These are phyloP conservation scores for Orbilia oligospora DNA, from an alignment of 2,329 filamentous ascomycete species.

Conservation along the genomic window DNA sequence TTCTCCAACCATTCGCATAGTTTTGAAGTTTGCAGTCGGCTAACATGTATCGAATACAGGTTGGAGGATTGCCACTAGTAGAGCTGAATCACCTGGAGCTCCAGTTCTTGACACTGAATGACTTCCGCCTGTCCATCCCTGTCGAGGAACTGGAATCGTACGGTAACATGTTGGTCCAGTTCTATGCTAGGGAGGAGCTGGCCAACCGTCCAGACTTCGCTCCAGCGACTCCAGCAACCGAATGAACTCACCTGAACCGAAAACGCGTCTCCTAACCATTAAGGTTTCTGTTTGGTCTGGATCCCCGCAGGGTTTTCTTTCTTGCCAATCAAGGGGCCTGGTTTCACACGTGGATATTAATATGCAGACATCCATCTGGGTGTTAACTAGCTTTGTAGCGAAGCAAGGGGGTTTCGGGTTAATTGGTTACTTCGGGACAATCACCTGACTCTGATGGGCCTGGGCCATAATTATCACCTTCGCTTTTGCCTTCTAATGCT, in stretches of 20 bases:
- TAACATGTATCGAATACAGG: conserved; percentile 71
- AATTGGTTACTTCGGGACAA: conserved; percentile 36
- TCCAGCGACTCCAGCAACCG: conserved; percentile 27
- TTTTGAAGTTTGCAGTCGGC: conserved; percentile 60
- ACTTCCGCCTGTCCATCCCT: conserved; percentile 92
- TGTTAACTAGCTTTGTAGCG: conserved; percentile 22
- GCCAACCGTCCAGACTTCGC: conserved; percentile 70
- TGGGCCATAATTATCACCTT: conserved; percentile 27
- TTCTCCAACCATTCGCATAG: neutral
- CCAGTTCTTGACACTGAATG: conserved; percentile 94
- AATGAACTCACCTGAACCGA: conserved; percentile 17
- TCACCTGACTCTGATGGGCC: conserved; percentile 36
- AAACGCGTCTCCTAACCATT: conserved; percentile 4
- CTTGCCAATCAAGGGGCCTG: conserved; percentile 26
- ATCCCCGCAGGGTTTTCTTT: conserved; percentile 11
- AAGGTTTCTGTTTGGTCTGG: conserved; percentile 15
- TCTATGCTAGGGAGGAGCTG: conserved; percentile 92
- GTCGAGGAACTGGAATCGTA: conserved; percentile 97
- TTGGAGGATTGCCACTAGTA: conserved; percentile 89
- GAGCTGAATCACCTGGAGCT: conserved; percentile 97
- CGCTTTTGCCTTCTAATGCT: conserved; percentile 27
- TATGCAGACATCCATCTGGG: conserved; percentile 35
- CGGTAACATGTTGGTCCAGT: conserved; percentile 97
- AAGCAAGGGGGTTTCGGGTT: conserved; percentile 43
- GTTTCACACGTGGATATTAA: conserved; percentile 42